A percentile compares a stretch with the other conserved stretches of the same genome.
Evolutionary conservation across 441 rosid species (phyloP).

Genomic region (Syzygium malaccense): DNA sequence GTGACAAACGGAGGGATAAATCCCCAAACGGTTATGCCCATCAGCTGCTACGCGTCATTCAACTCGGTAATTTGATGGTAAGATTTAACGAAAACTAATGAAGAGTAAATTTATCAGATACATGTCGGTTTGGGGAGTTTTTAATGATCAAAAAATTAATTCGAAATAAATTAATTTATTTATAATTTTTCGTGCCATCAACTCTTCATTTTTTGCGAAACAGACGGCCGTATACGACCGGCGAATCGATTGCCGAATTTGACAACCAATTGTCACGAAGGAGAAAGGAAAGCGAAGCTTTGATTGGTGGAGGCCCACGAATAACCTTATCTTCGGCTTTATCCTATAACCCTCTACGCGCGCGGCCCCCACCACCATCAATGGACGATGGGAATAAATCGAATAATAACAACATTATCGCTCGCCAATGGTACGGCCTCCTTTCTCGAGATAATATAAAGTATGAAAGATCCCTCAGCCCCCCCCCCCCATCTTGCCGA

Average conservation of each 20-base stretch:
- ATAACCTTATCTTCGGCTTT: background rate
- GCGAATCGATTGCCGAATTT: background rate
- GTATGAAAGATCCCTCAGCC: background rate
- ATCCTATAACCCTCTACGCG: background rate
- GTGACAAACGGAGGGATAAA: too few species aligned
- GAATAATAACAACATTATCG: background rate
- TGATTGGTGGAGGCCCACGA: background rate
- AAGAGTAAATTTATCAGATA: too few species aligned
- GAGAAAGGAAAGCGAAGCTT: background rate
- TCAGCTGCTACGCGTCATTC: too few species aligned
- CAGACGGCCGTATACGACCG: too few species aligned
- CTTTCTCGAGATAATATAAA: background rate
- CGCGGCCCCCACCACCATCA: background rate
- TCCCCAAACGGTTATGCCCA: too few species aligned
- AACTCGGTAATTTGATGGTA: too few species aligned
- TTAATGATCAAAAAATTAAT: too few species aligned
- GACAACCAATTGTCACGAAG: background rate
- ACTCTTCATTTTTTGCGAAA: too few species aligned
- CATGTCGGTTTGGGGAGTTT: too few species aligned
- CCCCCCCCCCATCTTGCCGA: background rate
- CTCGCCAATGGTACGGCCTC: background rate
- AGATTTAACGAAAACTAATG: too few species aligned
- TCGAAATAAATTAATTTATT: too few species aligned
- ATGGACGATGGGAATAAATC: background rate
- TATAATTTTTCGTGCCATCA: accelerated